phyloP scores from a whole-genome alignment of 352 stramenopile species.

The Sclerospora graminicola region DNA sequence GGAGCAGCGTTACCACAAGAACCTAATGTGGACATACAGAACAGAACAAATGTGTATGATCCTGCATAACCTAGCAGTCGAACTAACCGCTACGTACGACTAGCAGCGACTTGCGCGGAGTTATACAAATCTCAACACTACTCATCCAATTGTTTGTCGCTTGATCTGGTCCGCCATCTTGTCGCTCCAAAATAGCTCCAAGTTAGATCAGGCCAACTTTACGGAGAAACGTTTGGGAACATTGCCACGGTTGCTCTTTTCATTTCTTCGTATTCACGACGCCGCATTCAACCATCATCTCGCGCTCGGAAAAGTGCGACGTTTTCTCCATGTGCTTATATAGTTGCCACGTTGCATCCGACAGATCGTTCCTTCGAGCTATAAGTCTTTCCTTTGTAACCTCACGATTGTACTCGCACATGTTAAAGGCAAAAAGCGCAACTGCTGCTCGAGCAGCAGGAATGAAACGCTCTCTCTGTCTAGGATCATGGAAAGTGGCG shows the following conservation, averaged over 20 bases:
- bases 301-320: slow-evolving; percentile 34
- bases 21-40: too few species aligned
- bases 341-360: slow-evolving; percentile 57
- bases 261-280: slow-evolving; percentile 64
- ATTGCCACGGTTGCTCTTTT: slow-evolving; percentile 45
- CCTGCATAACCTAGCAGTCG: not conserved
- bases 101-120: too few species aligned
- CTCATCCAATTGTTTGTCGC: too few species aligned
- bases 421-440: slow-evolving; percentile 36
- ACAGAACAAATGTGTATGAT: too few species aligned
- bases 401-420: slow-evolving; percentile 61
- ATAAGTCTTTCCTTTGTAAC: slow-evolving; percentile 53
- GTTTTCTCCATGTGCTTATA: slow-evolving; percentile 50
- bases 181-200: slow-evolving; percentile 7
- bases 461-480: too few species aligned
- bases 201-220: slow-evolving; percentile 38
- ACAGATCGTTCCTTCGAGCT: slow-evolving; percentile 45
- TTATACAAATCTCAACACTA: too few species aligned
- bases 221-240: slow-evolving; percentile 44
- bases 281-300: too few species aligned
- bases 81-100: not conserved
- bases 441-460: slow-evolving; percentile 29
- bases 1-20: too few species aligned
- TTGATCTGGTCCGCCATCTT: too few species aligned
- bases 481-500: too few species aligned